Conservation (phyloP, 2,329 filamentous ascomycete species). For the Exserohilum turcica region DNA sequence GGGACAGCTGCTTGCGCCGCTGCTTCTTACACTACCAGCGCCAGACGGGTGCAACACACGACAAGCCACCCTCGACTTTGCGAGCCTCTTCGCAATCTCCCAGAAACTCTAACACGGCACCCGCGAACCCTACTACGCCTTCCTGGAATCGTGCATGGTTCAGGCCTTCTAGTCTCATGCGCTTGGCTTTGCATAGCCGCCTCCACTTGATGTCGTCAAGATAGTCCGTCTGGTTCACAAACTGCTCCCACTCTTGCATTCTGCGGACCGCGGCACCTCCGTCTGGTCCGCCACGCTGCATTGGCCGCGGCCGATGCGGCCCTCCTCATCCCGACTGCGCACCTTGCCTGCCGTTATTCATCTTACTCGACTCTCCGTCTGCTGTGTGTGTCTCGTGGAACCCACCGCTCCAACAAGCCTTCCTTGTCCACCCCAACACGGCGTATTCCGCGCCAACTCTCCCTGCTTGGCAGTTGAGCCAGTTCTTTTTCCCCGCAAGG, state of each 20-base stretch:
- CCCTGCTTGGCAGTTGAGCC: constrained; percentile 22
- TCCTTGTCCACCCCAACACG: constrained; percentile 14
- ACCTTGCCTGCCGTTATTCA: constrained; percentile 32
- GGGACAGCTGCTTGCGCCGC: neutral
- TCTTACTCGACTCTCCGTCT: constrained; percentile 34
- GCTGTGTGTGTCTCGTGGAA: constrained; percentile 29
- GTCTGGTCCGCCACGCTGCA: constrained; percentile 29
- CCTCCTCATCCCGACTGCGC: constrained; percentile 12
- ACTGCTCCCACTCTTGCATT: constrained; percentile 37
- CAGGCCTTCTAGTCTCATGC: constrained; percentile 30
- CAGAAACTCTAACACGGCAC: constrained; percentile 25
- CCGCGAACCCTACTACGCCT: constrained; percentile 22
- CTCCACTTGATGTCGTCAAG: constrained; percentile 34
- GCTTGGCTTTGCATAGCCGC: constrained; percentile 36
- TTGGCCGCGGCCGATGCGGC: neutral
- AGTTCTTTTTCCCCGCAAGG: constrained; percentile 21
- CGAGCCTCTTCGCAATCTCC: constrained; percentile 11
- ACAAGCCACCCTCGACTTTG: neutral
- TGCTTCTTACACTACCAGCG: neutral
- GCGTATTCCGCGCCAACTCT: constrained; percentile 17
- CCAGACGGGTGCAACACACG: neutral
- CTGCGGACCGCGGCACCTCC: too few species aligned
- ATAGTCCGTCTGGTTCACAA: constrained; percentile 37
- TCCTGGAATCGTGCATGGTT: constrained; percentile 44
- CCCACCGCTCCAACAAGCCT: constrained; percentile 32